Evolutionary conservation across 2,329 filamentous ascomycete species (phyloP), one percentile per base, ranked within the genome.

Genomic region (Trichoderma simmonsii): DNA sequence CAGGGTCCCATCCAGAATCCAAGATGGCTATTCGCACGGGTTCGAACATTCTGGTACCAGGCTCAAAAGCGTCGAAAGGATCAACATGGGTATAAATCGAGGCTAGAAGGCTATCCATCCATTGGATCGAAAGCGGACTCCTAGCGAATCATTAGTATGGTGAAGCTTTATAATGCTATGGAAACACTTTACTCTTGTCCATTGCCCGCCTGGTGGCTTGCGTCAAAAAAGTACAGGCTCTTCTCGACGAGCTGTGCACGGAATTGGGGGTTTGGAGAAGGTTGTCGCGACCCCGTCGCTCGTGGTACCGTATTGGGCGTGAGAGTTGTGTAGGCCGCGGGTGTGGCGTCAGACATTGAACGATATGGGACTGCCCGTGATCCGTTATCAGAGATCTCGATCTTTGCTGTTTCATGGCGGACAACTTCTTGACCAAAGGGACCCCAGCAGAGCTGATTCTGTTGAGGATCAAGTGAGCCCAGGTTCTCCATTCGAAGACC

Each of bases 21-120:
- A 67, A 28, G 21, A 67, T 67, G 2, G 64, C 64, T 39, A 67
- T 67, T 15, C 64, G 64, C 51, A 67, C 64, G 24, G 64, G 64
- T 3, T 67, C 15, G 51, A 57, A 57, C 32, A 32, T 39, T 66
- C 48, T 26, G 21, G 30, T 15, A 6, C 30, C 64, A 28, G 51
- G 14, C 4, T 39, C 24, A 51, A 57, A 32, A 15, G 48, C 51
- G 24, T 67, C 64, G 32, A 57, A 56, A 6, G 64, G 51, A 24
- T 67, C 64, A n/a, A 67, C 39, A 21, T 67, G 32, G 21, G 11
- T 11, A 30, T 67, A 18, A 34, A 67, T 39, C 21, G 64, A 67
- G 11, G 64, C 28, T 3, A 57, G 21, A 39, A 67, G 64, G 28
- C 28, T 57, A 3, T 57, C 64, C 64, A 67, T 28, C 64, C 64